phyloP scores from a whole-genome alignment of 2,329 filamentous ascomycete species.

The Exophiala calicioides region DNA sequence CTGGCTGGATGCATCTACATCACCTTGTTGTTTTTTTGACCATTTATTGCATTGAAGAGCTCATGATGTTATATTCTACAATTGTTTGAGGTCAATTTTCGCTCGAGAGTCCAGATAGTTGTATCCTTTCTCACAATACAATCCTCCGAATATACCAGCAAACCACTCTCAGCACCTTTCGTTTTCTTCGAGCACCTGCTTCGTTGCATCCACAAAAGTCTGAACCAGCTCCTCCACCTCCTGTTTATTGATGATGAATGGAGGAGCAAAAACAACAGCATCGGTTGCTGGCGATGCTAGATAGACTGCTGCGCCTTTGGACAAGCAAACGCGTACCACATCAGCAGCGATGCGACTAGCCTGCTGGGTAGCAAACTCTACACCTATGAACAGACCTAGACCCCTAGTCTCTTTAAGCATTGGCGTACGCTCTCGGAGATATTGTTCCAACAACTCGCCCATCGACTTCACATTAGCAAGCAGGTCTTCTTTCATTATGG shows the following conservation, averaged over 20 bases:
- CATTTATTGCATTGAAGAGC: too few species aligned
- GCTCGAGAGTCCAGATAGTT: too few species aligned
- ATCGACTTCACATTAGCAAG: constrained; percentile 44
- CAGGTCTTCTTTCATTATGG: constrained; percentile 51
- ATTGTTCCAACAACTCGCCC: constrained; percentile 37
- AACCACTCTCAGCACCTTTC: too few species aligned
- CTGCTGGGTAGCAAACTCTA: constrained; percentile 49
- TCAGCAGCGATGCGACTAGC: constrained; percentile 49
- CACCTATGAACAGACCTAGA: constrained; percentile 58
- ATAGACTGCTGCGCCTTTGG: constrained; percentile 47
- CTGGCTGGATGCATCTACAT: too few species aligned
- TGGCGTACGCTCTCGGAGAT: constrained; percentile 47
- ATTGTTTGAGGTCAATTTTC: too few species aligned
- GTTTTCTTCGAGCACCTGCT: neutral
- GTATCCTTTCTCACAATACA: too few species aligned
- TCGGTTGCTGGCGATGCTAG: constrained; percentile 53
- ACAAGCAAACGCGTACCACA: constrained; percentile 55
- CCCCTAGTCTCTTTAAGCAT: constrained; percentile 60
- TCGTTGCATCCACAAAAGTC: constrained; percentile 34
- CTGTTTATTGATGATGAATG: constrained; percentile 51
- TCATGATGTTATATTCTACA: too few species aligned
- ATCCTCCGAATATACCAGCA: too few species aligned
- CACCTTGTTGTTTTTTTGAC: too few species aligned
- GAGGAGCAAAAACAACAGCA: constrained; percentile 54
- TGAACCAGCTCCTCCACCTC: constrained; percentile 53